Conservation (phyloP, 169 alveolate species). For the Plasmodium knowlesi region DNA sequence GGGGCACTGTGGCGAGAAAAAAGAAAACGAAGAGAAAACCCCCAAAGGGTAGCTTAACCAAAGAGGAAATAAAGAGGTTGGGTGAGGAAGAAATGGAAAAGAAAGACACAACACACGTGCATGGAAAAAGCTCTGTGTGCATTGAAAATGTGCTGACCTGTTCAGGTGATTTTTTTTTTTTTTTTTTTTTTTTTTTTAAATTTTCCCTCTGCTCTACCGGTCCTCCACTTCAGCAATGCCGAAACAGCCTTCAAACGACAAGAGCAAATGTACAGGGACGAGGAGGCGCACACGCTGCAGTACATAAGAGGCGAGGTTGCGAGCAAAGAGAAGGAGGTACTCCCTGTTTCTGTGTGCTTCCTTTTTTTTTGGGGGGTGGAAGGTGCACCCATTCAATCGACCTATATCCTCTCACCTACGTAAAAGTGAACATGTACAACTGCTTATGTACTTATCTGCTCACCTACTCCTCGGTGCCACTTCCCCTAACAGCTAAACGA, state of each 20-base stretch:
- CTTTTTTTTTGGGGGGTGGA: not conserved
- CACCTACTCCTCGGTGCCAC: not conserved
- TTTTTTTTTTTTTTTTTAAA: not conserved
- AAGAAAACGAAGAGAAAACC: not conserved
- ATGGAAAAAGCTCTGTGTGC: not conserved
- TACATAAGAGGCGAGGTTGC: constrained; percentile 6
- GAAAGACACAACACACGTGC: not conserved
- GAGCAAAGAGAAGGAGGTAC: constrained; percentile 61
- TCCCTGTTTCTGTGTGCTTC: not conserved
- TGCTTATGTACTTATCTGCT: not conserved
- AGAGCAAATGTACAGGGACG: constrained; percentile 43
- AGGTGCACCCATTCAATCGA: not conserved
- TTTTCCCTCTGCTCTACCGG: not conserved
- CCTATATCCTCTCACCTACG: not conserved
- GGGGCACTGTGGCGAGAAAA: not conserved
- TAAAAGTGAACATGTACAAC: not conserved
- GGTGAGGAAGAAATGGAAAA: not conserved
- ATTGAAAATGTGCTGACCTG: not conserved
- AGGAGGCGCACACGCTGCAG: constrained; percentile 15
- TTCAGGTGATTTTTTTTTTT: constrained; percentile 2
- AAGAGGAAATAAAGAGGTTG: constrained; percentile 49
- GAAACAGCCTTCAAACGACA: constrained; percentile 29
- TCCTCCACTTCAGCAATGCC: not conserved
- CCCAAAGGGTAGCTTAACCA: constrained; percentile 1
- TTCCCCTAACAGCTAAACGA: constrained; percentile 17